phyloP scores from a whole-genome alignment of 495 filamentous ascomycete genomes.

The Aspergillus mulundensis region DNA sequence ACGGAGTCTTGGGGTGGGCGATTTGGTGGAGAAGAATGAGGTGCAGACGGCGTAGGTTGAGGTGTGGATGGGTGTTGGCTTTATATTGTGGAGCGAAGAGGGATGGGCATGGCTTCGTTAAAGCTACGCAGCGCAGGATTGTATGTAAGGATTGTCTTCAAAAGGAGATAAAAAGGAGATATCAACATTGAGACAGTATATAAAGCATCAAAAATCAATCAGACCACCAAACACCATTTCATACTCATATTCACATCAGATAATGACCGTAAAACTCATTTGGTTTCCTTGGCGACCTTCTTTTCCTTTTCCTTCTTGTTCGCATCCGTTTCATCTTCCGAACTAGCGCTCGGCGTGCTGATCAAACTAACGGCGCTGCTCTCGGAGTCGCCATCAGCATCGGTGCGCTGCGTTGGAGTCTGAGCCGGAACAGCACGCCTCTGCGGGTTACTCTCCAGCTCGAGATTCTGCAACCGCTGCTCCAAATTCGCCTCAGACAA shows the following conservation, averaged over 20 bases:
- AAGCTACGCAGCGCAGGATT: background rate
- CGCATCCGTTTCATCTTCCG: conserved; percentile 14
- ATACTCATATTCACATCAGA: conserved; percentile 4
- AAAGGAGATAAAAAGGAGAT: background rate
- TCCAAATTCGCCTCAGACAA: conserved; percentile 6
- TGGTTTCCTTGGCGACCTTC: background rate
- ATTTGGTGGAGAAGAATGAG: conserved; percentile 79
- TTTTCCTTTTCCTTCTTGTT: conserved; percentile 3
- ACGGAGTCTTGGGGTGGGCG: conserved; percentile 72
- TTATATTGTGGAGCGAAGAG: background rate
- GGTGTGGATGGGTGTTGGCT: background rate
- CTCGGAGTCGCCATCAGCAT: conserved; percentile 17
- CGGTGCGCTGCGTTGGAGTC: conserved; percentile 14
- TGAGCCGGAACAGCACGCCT: background rate
- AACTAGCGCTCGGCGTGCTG: conserved; percentile 21
- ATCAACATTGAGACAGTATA: background rate
- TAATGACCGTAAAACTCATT: background rate
- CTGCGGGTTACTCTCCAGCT: conserved; percentile 16
- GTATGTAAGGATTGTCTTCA: background rate
- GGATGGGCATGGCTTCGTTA: background rate
- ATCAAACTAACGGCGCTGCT: conserved; percentile 23
- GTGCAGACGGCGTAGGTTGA: conserved; percentile 10
- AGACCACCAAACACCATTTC: background rate
- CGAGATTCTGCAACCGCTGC: conserved; percentile 23
- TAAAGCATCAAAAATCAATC: background rate